Base-by-base conservation (phyloP, 768 basidiomycete genomes). In the Russula griseocarnosa region DNA sequence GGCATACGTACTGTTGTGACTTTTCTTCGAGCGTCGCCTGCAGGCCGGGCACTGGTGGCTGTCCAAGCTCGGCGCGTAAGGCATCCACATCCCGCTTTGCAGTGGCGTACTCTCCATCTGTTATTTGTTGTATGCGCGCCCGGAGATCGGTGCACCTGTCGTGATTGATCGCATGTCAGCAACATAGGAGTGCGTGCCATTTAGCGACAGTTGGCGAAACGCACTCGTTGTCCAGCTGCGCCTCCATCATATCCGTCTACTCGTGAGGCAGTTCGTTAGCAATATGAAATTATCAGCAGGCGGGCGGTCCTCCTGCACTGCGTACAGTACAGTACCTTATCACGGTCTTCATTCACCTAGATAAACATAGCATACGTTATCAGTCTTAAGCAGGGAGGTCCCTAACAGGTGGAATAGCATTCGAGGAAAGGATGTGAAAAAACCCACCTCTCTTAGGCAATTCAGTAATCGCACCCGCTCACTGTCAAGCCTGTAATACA, bases 321-420 rank as follows among this genome's bases (percentile, higher is more conserved):
- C 66, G 50, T 61, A 79, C 82, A 67, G 50, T 61, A 79, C 82
- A 67, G 53, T 61, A 79, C 82, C 80, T 88, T 88, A 77, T 92
- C 90, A 16, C 89, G 82, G 73, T 92, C 90, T 71, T 88, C 87
- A 70, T 92, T 92, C 22, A 92, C 80, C 87, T 91, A 18, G 69
- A 46, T 50, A 6, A 50, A 28, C 30, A 54, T 38, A 66, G 44
- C n/a, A 65, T 55, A 38, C 18, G 18, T 49, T 30, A 7, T 65
- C 34, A 65, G 63, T 22, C 11, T 51, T 53, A 10, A 36, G 42
- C 54, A 4, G n/a, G 9, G n/a, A 52, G 47, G 3, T 50, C 60
- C 32, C 65, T 38, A 5, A 30, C 22, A 54, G 47, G 47, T 40
- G 67, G 57, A 50, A 40, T 38, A 18, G 58, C 32, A 53, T 56